phyloP scores from a whole-genome alignment of 2,329 filamentous ascomycete genomes.

The Penicillium capsulatum region DNA sequence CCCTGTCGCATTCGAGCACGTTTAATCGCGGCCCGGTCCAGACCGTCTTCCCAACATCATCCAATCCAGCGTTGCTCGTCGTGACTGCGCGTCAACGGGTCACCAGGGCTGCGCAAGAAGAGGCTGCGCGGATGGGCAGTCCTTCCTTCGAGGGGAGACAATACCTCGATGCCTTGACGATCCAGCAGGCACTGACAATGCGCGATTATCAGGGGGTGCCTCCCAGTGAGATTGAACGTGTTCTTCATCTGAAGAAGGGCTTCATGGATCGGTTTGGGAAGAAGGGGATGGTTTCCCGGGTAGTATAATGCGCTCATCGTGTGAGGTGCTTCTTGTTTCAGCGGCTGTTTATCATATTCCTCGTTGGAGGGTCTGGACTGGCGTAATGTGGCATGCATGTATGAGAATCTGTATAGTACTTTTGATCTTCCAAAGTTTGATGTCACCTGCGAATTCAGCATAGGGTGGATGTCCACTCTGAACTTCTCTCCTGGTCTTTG shows the following conservation, averaged over 20 bases:
- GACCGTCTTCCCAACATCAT: conserved; percentile 35
- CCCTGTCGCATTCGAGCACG: conserved; percentile 53
- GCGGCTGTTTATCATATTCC: no score
- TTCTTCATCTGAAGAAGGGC: conserved; percentile 43
- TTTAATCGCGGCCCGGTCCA: conserved; percentile 38
- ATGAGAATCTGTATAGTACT: no score
- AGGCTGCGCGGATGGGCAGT: conserved; percentile 49
- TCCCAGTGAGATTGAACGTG: conserved; percentile 42
- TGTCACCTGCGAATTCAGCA: no score
- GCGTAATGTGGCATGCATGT: no score
- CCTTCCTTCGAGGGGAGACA: conserved; percentile 37
- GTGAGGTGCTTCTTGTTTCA: no score
- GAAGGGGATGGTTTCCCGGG: conserved; percentile 31
- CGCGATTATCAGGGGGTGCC: conserved; percentile 42
- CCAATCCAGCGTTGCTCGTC: conserved; percentile 54
- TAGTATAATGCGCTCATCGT: no score
- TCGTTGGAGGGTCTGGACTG: no score
- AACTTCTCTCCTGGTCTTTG: no score
- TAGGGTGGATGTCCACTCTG: no score
- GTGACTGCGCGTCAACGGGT: conserved; percentile 51
- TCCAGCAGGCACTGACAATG: conserved; percentile 48
- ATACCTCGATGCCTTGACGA: conserved; percentile 49
- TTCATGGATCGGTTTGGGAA: conserved; percentile 40
- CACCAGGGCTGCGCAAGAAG: conserved; percentile 51
- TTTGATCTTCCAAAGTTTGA: no score